Evolutionary conservation across 306 rosid species (phyloP).

Genomic region (Erythrophleum fordii): DNA sequence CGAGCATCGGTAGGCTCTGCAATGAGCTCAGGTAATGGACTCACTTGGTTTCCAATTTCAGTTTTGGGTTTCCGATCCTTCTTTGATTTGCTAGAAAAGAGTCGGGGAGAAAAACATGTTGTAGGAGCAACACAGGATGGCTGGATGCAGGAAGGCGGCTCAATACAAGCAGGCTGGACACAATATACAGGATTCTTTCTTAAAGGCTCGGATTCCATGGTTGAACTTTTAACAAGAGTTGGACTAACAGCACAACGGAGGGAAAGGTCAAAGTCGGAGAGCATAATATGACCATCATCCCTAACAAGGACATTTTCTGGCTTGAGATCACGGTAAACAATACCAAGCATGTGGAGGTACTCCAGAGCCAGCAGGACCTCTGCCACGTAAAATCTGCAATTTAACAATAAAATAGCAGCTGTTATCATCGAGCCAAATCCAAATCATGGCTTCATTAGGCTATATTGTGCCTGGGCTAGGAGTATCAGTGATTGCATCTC

Average conservation of each 20-base stretch:
- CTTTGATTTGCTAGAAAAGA: constrained; percentile 92
- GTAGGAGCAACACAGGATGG: constrained; percentile 98
- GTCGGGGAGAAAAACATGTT: constrained; percentile 89
- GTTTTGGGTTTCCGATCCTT: constrained; percentile 80
- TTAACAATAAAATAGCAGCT: constrained; percentile 37
- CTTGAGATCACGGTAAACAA: constrained; percentile 96
- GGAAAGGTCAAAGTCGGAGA: constrained; percentile 94
- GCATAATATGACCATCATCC: constrained; percentile 98
- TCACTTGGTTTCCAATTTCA: constrained; percentile 92
- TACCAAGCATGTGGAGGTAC: constrained; percentile 98
- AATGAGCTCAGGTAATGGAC: constrained; percentile 89
- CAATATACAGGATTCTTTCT: constrained; percentile 78
- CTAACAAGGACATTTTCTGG: constrained; percentile 96
- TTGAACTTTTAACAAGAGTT: constrained; percentile 74
- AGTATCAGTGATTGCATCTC: constrained; percentile 5
- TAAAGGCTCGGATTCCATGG: constrained; percentile 70
- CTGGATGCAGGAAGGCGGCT: constrained; percentile 93
- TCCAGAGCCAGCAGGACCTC: constrained; percentile 91
- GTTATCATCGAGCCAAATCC: constrained; percentile 22
- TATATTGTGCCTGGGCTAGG: constrained; percentile 7
- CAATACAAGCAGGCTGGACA: constrained; percentile 94
- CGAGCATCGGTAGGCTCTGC: constrained; percentile 98
- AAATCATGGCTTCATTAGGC: not conserved
- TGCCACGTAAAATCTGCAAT: constrained; percentile 93
- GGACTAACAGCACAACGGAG: constrained; percentile 93